These are phyloP conservation scores for Brasilioporus rufonigricans DNA, from an alignment of 768 basidiomycete genomes.

Conservation along the genomic window DNA sequence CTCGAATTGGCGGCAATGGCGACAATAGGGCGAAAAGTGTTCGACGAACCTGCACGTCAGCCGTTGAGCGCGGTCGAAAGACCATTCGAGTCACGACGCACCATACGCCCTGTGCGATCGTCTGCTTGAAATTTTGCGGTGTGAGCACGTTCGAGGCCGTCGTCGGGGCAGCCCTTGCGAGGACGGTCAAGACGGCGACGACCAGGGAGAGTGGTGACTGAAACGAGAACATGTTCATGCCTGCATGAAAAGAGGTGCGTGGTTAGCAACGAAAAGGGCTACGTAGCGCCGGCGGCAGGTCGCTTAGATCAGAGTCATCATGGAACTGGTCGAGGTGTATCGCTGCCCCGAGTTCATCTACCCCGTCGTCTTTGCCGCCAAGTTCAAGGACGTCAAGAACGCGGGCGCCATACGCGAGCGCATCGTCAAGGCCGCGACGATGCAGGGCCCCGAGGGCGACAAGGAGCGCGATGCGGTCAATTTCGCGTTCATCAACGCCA, in stretches of 20 bases:
- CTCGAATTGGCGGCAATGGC: conserved; percentile 74
- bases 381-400: conserved; percentile 69
- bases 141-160: conserved; percentile 41
- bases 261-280: background rate
- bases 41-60: conserved; percentile 62
- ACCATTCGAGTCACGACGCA: conserved; percentile 16
- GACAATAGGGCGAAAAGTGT: conserved; percentile 84
- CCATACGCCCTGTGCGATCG: conserved; percentile 61
- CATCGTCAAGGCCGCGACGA: conserved; percentile 67
- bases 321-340: conserved; percentile 51
- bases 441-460: conserved; percentile 59
- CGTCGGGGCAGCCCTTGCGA: conserved; percentile 36
- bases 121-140: conserved; percentile 55
- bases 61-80: background rate
- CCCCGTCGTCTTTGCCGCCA: conserved; percentile 52
- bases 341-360: conserved; percentile 51
- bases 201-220: conserved; percentile 26
- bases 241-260: conserved; percentile 4
- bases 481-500: conserved; percentile 88
- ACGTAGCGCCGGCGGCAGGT: background rate
- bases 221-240: background rate
- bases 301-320: conserved; percentile 6
- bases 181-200: conserved; percentile 29
- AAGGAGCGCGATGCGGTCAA: conserved; percentile 74
- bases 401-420: conserved; percentile 56